Percentiles rank a stretch among this genome's conserved stretches.
phyloP scores from a whole-genome alignment of 148 eudicot species.

The Rhododendron ovatum region DNA sequence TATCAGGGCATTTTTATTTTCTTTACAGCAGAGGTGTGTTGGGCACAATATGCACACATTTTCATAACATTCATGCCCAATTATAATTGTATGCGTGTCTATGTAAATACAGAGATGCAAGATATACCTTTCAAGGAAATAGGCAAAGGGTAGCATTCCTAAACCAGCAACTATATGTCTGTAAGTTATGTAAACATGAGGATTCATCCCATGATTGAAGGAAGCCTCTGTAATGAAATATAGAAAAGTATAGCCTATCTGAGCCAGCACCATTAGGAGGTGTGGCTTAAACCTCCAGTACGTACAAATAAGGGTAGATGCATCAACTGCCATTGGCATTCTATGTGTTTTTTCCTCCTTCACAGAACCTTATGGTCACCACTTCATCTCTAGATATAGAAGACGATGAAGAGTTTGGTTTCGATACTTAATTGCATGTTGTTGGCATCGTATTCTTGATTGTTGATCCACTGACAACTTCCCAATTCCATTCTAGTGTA shows the following conservation, averaged over 20 bases:
- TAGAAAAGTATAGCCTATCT: constrained; percentile 60
- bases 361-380: not conserved
- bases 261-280: constrained; percentile 58
- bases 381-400: constrained; percentile 6
- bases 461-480: not conserved
- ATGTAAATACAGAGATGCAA: not conserved
- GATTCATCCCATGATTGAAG: constrained; percentile 81
- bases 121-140: constrained; percentile 67
- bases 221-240: constrained; percentile 81
- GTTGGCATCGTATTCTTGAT: constrained; percentile 20
- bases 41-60: not conserved
- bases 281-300: constrained; percentile 64
- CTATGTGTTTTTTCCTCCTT: not conserved
- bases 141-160: constrained; percentile 64
- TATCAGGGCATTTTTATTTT: not conserved
- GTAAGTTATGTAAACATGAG: constrained; percentile 74
- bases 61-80: not conserved
- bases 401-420: not conserved
- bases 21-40: not conserved
- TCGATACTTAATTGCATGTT: constrained; percentile 12
- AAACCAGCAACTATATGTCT: constrained; percentile 62
- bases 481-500: not conserved
- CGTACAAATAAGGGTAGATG: constrained; percentile 5
- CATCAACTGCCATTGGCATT: constrained; percentile 7
- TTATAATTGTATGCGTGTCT: not conserved